Evolutionary conservation across 345 rosid species (phyloP), one percentile per base, ranked within the genome.

Genomic region (Eucalyptus decipiens): DNA sequence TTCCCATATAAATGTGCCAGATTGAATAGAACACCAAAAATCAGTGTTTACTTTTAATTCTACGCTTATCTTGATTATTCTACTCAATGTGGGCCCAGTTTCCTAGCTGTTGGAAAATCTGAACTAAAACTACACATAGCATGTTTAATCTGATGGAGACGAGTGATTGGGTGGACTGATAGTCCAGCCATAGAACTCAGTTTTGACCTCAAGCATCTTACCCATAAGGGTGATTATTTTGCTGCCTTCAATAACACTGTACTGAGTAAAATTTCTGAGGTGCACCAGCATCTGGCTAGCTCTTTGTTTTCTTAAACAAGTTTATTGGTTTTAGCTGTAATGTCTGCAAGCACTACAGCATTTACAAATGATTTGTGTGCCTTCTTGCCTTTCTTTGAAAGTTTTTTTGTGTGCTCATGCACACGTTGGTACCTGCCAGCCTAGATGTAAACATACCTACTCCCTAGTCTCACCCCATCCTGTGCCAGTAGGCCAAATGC

Each of bases 291-390:
- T 94, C 90, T 97, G 80, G 86, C 92, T 17, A 97, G 93, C 89
- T 99, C 97, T 80, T 95, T 99, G 65, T 95, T 97, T 94, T 94
- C 94, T 87, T 98, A 98, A 90, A 98, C 98, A 37, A 98, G 96
- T 93, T 95, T 99, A 23, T 90, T 97, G 91, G 99, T 97, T 54
- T 98, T 98, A 85, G 96, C 99, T 86, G 97, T 96, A 34, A 95
- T 98, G 98, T 98, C 99, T 90, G 99, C 98, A 40, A 97, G 99
- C 93, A 98, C 99, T 86, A 95, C 99, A 51, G 97, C 98, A 14
- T 89, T 98, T 91, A 98, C 97, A 91, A 97, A 97, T 88, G 99
- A 98, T 92, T 94, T 95, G 94, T 97, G 95, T 89, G 99, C 87
- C 43, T 86, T 51, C 26, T 86, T 51, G 43, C 58, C 37, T 51